Conservation (phyloP, 257 asterid genomes). For the Agastache rugosa region DNA sequence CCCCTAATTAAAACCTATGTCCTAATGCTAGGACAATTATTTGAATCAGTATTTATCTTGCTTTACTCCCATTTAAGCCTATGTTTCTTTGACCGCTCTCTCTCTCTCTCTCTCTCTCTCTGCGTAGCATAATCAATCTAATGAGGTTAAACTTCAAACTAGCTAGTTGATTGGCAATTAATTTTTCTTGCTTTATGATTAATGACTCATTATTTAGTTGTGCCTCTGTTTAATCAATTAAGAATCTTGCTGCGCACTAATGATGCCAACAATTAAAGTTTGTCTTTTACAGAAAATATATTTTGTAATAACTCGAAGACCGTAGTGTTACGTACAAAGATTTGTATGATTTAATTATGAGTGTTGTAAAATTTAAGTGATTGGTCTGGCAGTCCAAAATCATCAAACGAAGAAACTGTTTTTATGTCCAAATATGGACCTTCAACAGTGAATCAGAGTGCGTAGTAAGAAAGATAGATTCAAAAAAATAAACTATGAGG, state of each 20-base stretch:
- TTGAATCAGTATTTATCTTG: slow-evolving; percentile 40
- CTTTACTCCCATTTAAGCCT: slow-evolving; percentile 50
- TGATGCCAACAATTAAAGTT: slow-evolving; percentile 16
- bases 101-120: slow-evolving; percentile 23
- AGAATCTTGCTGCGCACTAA: slow-evolving; percentile 1
- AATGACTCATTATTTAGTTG: slow-evolving; percentile 34
- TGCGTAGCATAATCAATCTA: neutral
- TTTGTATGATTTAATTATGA: no score
- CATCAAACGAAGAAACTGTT: no score
- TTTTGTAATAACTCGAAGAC: neutral
- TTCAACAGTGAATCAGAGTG: no score
- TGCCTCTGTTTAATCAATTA: slow-evolving; percentile 27
- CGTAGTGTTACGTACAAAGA: neutral
- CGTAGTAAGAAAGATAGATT: no score
- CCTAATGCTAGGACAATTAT: slow-evolving; percentile 47
- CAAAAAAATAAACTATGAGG: no score
- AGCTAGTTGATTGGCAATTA: slow-evolving; percentile 30
- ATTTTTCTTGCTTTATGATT: slow-evolving; percentile 34
- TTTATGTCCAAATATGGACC: no score
- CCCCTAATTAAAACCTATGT: slow-evolving; percentile 35
- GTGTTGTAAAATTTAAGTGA: neutral
- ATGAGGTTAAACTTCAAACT: slow-evolving; percentile 35
- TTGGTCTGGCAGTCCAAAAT: no score
- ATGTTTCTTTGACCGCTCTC: slow-evolving; percentile 50
- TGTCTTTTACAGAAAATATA: neutral